Evolutionary conservation across 2,329 filamentous ascomycete species (phyloP).

Genomic region (Elsinoe necatrix): DNA sequence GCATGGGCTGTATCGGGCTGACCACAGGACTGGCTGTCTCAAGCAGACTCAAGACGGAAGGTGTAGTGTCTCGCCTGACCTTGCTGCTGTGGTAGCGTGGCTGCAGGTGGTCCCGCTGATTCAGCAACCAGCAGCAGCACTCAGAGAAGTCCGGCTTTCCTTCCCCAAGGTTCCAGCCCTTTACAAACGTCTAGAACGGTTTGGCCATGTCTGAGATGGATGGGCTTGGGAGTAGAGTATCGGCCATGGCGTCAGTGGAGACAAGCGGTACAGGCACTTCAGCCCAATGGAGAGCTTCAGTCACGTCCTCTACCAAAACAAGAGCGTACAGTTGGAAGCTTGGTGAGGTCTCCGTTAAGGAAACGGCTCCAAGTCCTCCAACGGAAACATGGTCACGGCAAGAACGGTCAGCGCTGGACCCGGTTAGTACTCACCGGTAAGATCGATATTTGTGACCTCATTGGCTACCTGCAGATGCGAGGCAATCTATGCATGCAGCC

Average conservation of each 20-base stretch:
- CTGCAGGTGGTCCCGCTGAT: neutral
- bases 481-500: conserved; percentile 4
- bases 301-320: neutral
- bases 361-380: conserved; percentile 8
- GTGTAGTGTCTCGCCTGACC: neutral
- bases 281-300: neutral
- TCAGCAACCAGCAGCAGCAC: neutral
- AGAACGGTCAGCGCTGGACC: neutral
- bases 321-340: neutral
- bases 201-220: neutral
- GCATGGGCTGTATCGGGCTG: conserved; percentile 6
- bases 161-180: neutral
- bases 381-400: neutral
- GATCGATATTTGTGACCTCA: conserved; percentile 10
- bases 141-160: neutral
- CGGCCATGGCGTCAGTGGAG: neutral
- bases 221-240: neutral
- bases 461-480: conserved; percentile 1
- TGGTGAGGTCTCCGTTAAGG: conserved; percentile 9
- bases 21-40: conserved; percentile 1
- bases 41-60: neutral
- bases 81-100: neutral
- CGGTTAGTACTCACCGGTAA: conserved; percentile 7
- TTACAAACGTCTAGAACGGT: neutral
- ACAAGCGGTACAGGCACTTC: neutral